A percentile compares a stretch with the other conserved stretches of the same genome.
These are phyloP conservation scores for Austroboletus sp. DNA, from an alignment of 1,284 basidiomycete genomes.

Conservation along the genomic window DNA sequence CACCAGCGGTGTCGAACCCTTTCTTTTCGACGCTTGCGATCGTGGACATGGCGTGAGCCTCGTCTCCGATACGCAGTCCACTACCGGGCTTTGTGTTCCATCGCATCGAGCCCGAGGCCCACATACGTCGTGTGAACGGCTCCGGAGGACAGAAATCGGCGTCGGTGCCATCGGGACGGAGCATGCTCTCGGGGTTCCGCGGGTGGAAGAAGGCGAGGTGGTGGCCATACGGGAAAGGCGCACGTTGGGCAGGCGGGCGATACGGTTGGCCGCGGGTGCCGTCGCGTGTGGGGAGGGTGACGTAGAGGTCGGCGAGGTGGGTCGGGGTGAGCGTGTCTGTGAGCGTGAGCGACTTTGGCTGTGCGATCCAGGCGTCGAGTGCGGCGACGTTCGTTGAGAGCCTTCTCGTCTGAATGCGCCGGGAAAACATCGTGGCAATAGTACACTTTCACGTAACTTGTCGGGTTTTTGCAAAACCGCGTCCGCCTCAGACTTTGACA, in stretches of 20 bases:
- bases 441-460: too few relatives aligned
- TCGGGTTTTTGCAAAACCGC: too few relatives aligned
- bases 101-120: constrained; percentile 69
- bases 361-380: constrained; percentile 49
- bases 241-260: constrained; percentile 37
- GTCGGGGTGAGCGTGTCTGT: constrained; percentile 45
- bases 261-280: constrained; percentile 34
- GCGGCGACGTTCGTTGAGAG: constrained; percentile 3
- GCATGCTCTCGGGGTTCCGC: constrained; percentile 48
- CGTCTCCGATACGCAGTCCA: constrained; percentile 51
- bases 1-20: constrained; percentile 44
- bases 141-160: constrained; percentile 63
- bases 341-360: constrained; percentile 38
- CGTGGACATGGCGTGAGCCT: constrained; percentile 44
- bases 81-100: constrained; percentile 44
- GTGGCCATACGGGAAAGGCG: constrained; percentile 54
- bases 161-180: constrained; percentile 70
- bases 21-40: constrained; percentile 61
- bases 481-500: background rate
- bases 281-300: constrained; percentile 67
- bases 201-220: constrained; percentile 74
- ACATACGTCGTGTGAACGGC: constrained; percentile 76
- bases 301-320: constrained; percentile 53
- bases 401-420: background rate
- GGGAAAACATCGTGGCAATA: background rate